These are phyloP conservation scores for Torulaspora gathmanii DNA, from an alignment of 805 yeast species.

Conservation along the genomic window DNA sequence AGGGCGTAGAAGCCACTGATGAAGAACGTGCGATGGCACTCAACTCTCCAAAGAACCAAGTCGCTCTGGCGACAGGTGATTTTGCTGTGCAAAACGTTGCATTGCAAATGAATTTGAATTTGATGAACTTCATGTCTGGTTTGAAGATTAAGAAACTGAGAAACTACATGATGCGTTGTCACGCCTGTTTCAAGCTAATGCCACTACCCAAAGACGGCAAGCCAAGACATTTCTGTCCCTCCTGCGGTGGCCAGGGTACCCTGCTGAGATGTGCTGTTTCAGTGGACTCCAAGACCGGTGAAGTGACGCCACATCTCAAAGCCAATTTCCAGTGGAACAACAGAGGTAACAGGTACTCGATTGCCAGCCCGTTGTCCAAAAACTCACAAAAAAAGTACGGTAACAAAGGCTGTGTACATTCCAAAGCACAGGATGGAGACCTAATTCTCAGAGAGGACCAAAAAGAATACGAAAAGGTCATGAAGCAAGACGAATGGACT, in stretches of 20 bases:
- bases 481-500: conserved; percentile 85
- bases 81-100: conserved; percentile 96
- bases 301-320: conserved; percentile 81
- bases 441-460: conserved; percentile 85
- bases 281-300: conserved; percentile 72
- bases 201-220: conserved; percentile 74
- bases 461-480: conserved; percentile 82
- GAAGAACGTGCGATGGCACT: conserved; percentile 23
- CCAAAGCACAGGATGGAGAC: conserved; percentile 47
- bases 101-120: conserved; percentile 79
- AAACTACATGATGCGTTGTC: conserved; percentile 93
- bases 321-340: conserved; percentile 90
- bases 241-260: conserved; percentile 87
- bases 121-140: conserved; percentile 83
- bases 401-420: conserved; percentile 74
- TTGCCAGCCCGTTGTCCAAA: conserved; percentile 85
- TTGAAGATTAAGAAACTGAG: conserved; percentile 77
- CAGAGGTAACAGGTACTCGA: conserved; percentile 74
- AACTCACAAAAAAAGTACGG: conserved; percentile 68
- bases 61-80: conserved; percentile 91
- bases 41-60: conserved; percentile 45
- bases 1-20: conserved; percentile 37
- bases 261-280: conserved; percentile 86
- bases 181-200: conserved; percentile 85
- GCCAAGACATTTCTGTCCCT: conserved; percentile 85